Evolutionary conservation across 805 yeast genomes (phyloP), one percentile per base, ranked within the genome.

Genomic region (Saturnispora kantuleensis): DNA sequence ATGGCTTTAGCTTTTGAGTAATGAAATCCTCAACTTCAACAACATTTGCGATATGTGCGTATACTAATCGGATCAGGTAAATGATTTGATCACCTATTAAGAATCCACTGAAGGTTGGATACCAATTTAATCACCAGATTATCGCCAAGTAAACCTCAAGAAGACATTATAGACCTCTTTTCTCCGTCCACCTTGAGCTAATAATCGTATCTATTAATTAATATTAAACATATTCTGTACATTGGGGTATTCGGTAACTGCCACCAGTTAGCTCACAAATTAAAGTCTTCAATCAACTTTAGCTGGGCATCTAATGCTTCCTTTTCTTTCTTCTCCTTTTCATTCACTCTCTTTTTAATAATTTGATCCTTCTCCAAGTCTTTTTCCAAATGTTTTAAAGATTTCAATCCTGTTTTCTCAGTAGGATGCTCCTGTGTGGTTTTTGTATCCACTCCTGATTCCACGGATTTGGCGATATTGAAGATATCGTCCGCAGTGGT

Each of bases 221-320:
- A 21, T 21, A 21, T 21, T 21, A 6, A 5, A 21, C 8, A 21
- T 21, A 21, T 21, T 21, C 26, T 6, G 26, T 21, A 21, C 5
- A 34, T 31, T 30, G 12, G 28, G n/a, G 15, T n/a, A 12, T 18
- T 10, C 10, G 21, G 12, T 31, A 32, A 31, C 34, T 33, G 42
- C 42, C 42, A 40, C 34, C 42, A 31, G 34, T 31, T 32, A 31
- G 8, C 4, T 32, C 31, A 50, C 29, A 68, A 54, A 28, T 56
- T 69, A 59, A 74, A 65, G 4, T 68, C 76, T 15, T 70, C 66
- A 16, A 75, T 62, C 51, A 73, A 48, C 46, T 74, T 77, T 47
- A 75, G 50, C 55, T 75, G 79, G 39, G 57, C 57, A 13, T 65
- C 59, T 31, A 75, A 50, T 42, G 72, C 77, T 34, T 56, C 53